phyloP scores from a whole-genome alignment of 2,329 filamentous ascomycete species.

The Fusarium sp. region DNA sequence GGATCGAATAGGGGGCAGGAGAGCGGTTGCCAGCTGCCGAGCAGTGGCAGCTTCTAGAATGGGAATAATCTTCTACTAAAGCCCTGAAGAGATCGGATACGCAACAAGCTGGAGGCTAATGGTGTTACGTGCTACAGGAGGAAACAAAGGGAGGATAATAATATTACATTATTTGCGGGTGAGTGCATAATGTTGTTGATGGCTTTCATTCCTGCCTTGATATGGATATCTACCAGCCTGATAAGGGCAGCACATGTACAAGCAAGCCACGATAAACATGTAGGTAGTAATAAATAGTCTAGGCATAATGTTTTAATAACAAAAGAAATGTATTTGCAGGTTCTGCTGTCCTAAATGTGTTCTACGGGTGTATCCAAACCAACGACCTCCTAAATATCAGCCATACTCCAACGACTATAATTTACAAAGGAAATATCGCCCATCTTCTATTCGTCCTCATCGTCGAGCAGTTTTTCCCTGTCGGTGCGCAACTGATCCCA shows the following conservation, averaged over 20 bases:
- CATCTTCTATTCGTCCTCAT: constrained; percentile 12
- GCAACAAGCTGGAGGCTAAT: not conserved
- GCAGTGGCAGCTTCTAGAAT: not conserved
- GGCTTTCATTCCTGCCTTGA: not conserved
- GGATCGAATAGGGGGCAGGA: not conserved
- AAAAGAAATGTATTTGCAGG: constrained; percentile 17
- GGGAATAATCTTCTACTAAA: too few relatives aligned
- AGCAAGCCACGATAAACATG: not conserved
- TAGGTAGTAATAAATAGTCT: not conserved
- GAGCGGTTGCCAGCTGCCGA: not conserved
- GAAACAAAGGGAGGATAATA: not conserved
- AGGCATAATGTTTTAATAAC: not conserved
- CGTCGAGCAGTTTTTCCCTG: not conserved
- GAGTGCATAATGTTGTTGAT: not conserved
- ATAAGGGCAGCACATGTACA: not conserved
- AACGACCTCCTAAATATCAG: not conserved
- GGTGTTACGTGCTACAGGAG: not conserved
- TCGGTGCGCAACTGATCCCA: constrained; percentile 9
- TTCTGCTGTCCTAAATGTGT: constrained; percentile 2
- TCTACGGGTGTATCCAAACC: constrained; percentile 28
- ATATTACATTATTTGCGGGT: not conserved
- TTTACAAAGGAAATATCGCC: not conserved
- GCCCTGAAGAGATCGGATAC: not conserved
- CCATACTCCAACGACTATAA: constrained; percentile 1
- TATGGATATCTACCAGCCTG: not conserved